Conservation (phyloP, 2,329 filamentous ascomycete species). For the Monilinia laxa region DNA sequence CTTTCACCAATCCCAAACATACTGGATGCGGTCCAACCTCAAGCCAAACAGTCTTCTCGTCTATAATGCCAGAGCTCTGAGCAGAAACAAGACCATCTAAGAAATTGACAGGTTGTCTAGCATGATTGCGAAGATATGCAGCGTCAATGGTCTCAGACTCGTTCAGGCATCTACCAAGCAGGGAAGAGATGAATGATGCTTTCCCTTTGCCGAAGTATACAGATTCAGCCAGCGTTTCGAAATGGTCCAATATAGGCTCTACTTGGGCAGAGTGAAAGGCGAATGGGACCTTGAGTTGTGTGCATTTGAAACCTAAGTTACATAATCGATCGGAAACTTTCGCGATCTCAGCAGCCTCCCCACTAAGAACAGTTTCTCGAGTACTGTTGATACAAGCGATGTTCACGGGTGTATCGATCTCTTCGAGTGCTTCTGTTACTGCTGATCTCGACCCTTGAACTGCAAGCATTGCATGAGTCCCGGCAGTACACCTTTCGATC, state of each 20-base stretch:
- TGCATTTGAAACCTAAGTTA: conserved; percentile 48
- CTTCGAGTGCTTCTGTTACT: conserved; percentile 31
- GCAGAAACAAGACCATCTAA: conserved; percentile 59
- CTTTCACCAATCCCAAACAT: conserved; percentile 66
- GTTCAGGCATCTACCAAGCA: conserved; percentile 58
- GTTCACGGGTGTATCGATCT: conserved; percentile 10
- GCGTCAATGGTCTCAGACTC: conserved; percentile 56
- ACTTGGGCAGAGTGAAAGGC: conserved; percentile 66
- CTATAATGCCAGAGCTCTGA: conserved; percentile 57
- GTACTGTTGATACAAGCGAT: conserved; percentile 25
- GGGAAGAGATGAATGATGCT: conserved; percentile 65
- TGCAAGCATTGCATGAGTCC: conserved; percentile 65
- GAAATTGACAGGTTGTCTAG: conserved; percentile 64
- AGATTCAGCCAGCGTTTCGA: conserved; percentile 52
- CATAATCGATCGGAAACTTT: conserved; percentile 48
- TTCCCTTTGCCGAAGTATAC: conserved; percentile 56
- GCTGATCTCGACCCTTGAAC: conserved; percentile 50
- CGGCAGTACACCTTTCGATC: conserved; percentile 61
- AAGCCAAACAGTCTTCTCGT: conserved; percentile 67
- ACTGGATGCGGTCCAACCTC: conserved; percentile 75
- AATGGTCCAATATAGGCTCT: conserved; percentile 59
- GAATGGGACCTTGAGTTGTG: conserved; percentile 61
- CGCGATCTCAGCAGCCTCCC: conserved; percentile 39
- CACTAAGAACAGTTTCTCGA: conserved; percentile 41
- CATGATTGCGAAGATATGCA: conserved; percentile 62